Conservation (phyloP, 2,329 filamentous ascomycete genomes). For the Trichoderma cornu-damae region DNA sequence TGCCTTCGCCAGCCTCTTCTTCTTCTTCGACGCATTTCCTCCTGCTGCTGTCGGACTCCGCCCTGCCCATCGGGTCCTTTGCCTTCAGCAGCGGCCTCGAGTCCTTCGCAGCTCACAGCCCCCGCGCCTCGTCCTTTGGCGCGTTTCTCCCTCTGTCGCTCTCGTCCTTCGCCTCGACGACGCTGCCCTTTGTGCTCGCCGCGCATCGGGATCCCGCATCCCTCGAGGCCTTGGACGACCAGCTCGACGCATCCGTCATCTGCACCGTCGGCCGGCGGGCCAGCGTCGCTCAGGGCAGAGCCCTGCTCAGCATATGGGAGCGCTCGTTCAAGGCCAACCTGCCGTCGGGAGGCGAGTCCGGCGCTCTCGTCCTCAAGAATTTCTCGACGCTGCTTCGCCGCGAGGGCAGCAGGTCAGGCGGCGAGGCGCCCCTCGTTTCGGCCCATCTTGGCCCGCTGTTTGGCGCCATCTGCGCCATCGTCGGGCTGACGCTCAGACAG, state of each 20-base stretch:
- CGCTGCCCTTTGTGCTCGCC: constrained; percentile 69
- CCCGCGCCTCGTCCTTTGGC: constrained; percentile 45
- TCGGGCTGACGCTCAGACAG: constrained; percentile 56
- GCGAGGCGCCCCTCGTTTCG: constrained; percentile 39
- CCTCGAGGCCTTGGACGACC: constrained; percentile 62
- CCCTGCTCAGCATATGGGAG: constrained; percentile 71
- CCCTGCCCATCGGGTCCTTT: constrained; percentile 78
- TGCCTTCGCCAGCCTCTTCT: constrained; percentile 20
- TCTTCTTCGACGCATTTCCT: constrained; percentile 54
- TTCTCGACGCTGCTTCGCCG: constrained; percentile 36
- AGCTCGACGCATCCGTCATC: constrained; percentile 68
- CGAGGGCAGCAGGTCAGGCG: constrained; percentile 23
- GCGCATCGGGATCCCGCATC: constrained; percentile 52
- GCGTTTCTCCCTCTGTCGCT: constrained; percentile 67
- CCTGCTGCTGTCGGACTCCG: constrained; percentile 73
- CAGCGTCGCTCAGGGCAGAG: constrained; percentile 69
- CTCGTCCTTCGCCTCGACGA: constrained; percentile 64
- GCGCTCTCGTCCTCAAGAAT: constrained; percentile 30
- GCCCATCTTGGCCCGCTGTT: constrained; percentile 69
- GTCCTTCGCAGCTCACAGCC: constrained; percentile 69
- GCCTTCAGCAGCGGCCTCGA: constrained; percentile 80
- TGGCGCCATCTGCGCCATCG: constrained; percentile 59
- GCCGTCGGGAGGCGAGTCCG: constrained; percentile 22
- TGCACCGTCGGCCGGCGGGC: constrained; percentile 76
- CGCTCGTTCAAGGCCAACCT: constrained; percentile 52